Evolutionary conservation across 2,329 filamentous ascomycete genomes (phyloP).

Genomic region (Xylaria polymorpha): DNA sequence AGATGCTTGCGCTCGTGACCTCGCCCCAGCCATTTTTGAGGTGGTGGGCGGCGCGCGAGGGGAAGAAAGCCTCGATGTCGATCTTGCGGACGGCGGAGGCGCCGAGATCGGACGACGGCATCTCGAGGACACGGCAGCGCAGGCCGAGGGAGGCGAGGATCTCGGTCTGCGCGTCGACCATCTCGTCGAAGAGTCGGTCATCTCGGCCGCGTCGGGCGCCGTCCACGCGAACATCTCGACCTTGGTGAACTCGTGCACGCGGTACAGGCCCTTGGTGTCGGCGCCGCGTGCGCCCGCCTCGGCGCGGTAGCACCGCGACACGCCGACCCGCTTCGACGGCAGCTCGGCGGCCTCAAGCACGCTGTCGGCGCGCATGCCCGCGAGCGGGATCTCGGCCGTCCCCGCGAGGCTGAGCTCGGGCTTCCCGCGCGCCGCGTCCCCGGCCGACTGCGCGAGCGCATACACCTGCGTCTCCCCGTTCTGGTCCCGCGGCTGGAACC

Average conservation of each 20-base stretch:
- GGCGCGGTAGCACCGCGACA: slow-evolving; percentile 93
- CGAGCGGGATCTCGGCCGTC: slow-evolving; percentile 94
- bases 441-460: slow-evolving; percentile 73
- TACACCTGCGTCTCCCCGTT: slow-evolving; percentile 95
- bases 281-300: slow-evolving; percentile 91
- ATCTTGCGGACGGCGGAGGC: slow-evolving; percentile 87
- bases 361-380: slow-evolving; percentile 84
- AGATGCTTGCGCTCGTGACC: slow-evolving; percentile 89
- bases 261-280: slow-evolving; percentile 93
- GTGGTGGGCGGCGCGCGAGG: slow-evolving; percentile 69
- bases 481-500: slow-evolving; percentile 92
- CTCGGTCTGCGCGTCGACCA: slow-evolving; percentile 86
- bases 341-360: slow-evolving; percentile 73
- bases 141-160: slow-evolving; percentile 82
- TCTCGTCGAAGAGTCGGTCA: slow-evolving; percentile 80
- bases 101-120: slow-evolving; percentile 89
- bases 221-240: slow-evolving; percentile 98
- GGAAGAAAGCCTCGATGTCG: slow-evolving; percentile 96
- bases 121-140: slow-evolving; percentile 89
- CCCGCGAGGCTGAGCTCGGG: slow-evolving; percentile 82
- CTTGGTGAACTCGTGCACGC: slow-evolving; percentile 98
- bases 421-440: slow-evolving; percentile 69
- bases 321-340: slow-evolving; percentile 82
- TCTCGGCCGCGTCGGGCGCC: slow-evolving; percentile 61
- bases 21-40: slow-evolving; percentile 85